Base-by-base conservation (phyloP, 2,329 filamentous ascomycete species). In the Xylariaceae sp. region DNA sequence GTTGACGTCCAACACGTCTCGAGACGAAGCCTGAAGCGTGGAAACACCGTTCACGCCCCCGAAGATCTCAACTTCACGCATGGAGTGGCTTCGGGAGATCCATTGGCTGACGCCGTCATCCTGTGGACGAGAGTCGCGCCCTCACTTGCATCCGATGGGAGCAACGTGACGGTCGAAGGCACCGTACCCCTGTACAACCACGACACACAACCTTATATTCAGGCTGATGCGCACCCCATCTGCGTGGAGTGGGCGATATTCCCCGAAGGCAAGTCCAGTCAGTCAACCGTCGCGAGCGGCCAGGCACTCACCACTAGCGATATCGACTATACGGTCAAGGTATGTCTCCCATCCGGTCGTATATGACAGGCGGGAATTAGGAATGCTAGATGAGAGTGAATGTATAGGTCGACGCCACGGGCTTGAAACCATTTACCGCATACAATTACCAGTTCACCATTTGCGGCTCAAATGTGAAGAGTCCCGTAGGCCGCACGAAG, bases 321-420 rank as follows among this genome's bases (percentile, higher is more conserved):
- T 65, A 81, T 90, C 47, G 87, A 91, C 65, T 91, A 85, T 66
- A 90, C 87, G 0, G 74, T 89, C 56, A 89, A 89, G 76, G 82
- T 83, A 66, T n/a, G 26, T 29, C n/a, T n/a, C 12, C 29, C 4
- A 40, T 30, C 6, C 7, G 9, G 5, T 7, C 8, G 35, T 3
- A 30, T 11, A 26, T 31, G 9, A 29, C 26, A n/a, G n/a, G 19
- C 5, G n/a, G 2, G 27, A 43, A 6, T 6, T 8, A 7, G 41
- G 39, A 34, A 40, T 50, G 32, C 47, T 54, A 52, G 52, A 9
- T 45, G 31, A 0, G 26, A 34, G 19, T 44, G 49, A 35, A 29
- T 12, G 3, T 44, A 26, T 58, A 81, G 73, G 77, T 84, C 37
- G 82, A 86, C 66, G 83, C 83, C 1, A 74, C 68, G 43, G 64